Evolutionary conservation across 345 rosid species (phyloP), one percentile per base, ranked within the genome.

Genomic region (Pistacia integerrima): DNA sequence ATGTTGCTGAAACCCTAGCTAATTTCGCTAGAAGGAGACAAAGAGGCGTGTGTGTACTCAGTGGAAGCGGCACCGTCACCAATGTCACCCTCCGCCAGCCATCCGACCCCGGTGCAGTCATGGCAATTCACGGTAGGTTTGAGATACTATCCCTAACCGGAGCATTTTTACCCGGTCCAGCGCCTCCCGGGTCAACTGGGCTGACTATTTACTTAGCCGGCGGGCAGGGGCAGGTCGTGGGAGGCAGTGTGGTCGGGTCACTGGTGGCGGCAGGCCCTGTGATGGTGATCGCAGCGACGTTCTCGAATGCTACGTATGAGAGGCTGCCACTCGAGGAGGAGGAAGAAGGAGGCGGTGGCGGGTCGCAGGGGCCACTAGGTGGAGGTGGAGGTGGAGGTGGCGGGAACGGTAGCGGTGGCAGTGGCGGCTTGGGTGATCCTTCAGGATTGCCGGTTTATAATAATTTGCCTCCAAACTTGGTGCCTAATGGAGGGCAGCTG

Each of bases 391-490:
- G 91, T 48, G 82, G 72, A 1, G 74, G 81, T 20, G 81, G 79
- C 1, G 77, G 77, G 11, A 78, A 80, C 1, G 83, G 87, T 25
- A 64, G 87, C 4, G 68, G 78, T 2, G 66, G 82, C 46, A 73
- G 78, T 22, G 81, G 67, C 4, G 89, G 87, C 25, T 67, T 90
- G 74, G 84, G 88, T 8, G 91, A 90, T 9, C 83, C 85, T 7
- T 81, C 88, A 18, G 85, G 87, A 18, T 76, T 89, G 75, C 85
- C 88, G 5, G 84, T 79, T 64, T 94, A 83, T 57, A 90, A 82
- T 80, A 91, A 83, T 83, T 79, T 85, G 85, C 90, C 86, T 5
- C 88, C 96, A 69, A 93, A 87, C 83, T 86, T 90, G 81, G 84
- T 87, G 67, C 81, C 92, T n/a, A 93, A 88, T 65, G 93, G 90